A percentile compares a stretch with the other conserved stretches of the same genome.
phyloP scores from a whole-genome alignment of 495 filamentous ascomycete genomes.

The Penicillium subrubescens region DNA sequence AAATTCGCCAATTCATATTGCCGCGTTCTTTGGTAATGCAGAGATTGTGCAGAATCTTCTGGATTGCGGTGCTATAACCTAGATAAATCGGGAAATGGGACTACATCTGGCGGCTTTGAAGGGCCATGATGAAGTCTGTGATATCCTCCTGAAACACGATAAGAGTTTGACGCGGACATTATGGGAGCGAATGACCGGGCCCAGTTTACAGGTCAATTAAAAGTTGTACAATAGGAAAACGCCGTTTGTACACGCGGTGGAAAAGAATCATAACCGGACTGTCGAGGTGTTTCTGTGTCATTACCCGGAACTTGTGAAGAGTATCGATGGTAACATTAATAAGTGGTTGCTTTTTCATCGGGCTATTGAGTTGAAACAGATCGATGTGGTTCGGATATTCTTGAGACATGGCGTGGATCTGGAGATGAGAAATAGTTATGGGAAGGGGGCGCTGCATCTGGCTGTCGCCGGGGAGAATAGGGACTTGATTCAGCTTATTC shows the following conservation, averaged over 20 bases:
- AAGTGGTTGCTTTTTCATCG: not conserved
- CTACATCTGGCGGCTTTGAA: slow-evolving; percentile 8
- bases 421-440: slow-evolving; percentile 2
- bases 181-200: slow-evolving; percentile 9
- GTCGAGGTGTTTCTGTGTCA: slow-evolving; percentile 11
- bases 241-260: not conserved
- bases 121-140: slow-evolving; percentile 13
- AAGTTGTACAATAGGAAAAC: not conserved
- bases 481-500: slow-evolving; percentile 4
- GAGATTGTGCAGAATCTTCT: slow-evolving; percentile 10
- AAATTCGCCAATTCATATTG: not conserved
- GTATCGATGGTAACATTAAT: not conserved
- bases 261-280: not conserved
- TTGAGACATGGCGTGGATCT: slow-evolving; percentile 6
- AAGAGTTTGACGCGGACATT: not conserved
- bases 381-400: slow-evolving; percentile 5
- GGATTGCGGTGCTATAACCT: not conserved
- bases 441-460: not conserved
- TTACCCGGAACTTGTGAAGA: slow-evolving; percentile 2
- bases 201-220: slow-evolving; percentile 8
- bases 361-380: not conserved
- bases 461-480: not conserved
- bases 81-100: not conserved
- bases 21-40: not conserved
- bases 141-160: slow-evolving; percentile 9